A percentile compares a stretch with the other conserved stretches of the same genome.
phyloP scores from a whole-genome alignment of 1,284 basidiomycete genomes.

The Tilletiaria anomala region DNA sequence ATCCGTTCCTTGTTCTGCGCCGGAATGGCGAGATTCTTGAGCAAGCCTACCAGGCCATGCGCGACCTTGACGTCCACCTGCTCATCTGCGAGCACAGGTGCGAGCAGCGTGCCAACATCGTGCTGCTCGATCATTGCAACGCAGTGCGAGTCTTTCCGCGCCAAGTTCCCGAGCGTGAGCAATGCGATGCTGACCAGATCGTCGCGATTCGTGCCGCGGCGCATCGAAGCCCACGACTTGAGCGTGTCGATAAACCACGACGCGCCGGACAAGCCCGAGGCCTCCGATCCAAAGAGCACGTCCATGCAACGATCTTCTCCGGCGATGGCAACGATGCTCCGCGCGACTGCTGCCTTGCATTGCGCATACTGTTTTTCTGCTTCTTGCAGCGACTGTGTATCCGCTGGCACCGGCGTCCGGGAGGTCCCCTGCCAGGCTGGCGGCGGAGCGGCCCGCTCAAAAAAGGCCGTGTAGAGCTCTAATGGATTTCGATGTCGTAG shows the following conservation, averaged over 20 bases:
- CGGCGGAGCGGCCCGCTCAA: neutral
- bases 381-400: no score
- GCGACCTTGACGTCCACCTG: no score
- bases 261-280: no score
- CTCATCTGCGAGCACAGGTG: constrained; percentile 18
- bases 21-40: constrained; percentile 33
- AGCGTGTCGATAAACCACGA: constrained; percentile 59
- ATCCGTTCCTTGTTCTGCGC: constrained; percentile 19
- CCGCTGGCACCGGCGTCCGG: no score
- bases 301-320: constrained; percentile 66
- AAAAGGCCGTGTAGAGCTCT: neutral
- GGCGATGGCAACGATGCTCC: constrained; percentile 66
- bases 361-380: neutral
- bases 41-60: constrained; percentile 22
- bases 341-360: constrained; percentile 69
- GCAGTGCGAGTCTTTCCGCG: constrained; percentile 43
- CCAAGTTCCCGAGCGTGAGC: constrained; percentile 65
- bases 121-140: constrained; percentile 18
- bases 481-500: neutral
- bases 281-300: constrained; percentile 46
- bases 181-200: constrained; percentile 69
- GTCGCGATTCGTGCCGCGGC: constrained; percentile 45
- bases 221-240: constrained; percentile 54
- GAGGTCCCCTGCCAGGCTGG: neutral
- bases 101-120: constrained; percentile 16